Base-by-base conservation (phyloP, 805 yeast genomes). In the Saccharomycopsis sp. region DNA sequence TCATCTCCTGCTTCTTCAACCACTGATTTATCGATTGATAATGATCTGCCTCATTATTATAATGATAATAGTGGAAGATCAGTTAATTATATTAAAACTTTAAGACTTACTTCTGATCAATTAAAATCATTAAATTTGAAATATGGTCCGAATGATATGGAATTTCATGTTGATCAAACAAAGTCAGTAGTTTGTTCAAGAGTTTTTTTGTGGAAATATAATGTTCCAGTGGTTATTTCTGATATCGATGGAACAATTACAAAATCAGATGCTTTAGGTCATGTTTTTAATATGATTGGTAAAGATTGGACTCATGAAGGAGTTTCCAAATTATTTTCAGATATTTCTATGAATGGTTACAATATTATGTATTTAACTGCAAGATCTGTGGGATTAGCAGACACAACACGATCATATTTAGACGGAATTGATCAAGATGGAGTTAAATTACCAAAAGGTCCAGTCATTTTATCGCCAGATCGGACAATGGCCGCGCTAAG, bases 231-330 rank as follows among this genome's bases (percentile, higher is more conserved):
- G 31, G 98, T 92, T 5, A 89, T 92, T 20, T 85, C 96, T 6
- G 98, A 92, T 61, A 92, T 92, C 44, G 98, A 92, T 58, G 98
- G 98, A 14, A 92, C 98, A 1, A 92, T 92, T 49, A 92, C 98
- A 14, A 88, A 87, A 59, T 87, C 96, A 1, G 98, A 92, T 63
- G 98, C 98, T 0, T 64, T 92, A 52, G 98, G 98, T 2, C 98
- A 92, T 60, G 89, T 92, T 2, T 66, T 92, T 58, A 87, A 92
- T 14, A 77, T 89, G 76, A 66, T 92, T 28, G 98, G 98, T 3
- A 74, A 86, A 51, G 98, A 92, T 63, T 92, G 98, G 98, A 92
- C 98, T 0, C 98, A 92, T 57, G 74, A 77, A 2, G 98, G 98
- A 25, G 98, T 92, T 31, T 95, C 96, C 2, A 78, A 79, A 53